These are phyloP conservation scores for Nyctanthes arbortristis DNA, from an alignment of 257 asterid species.

Conservation along the genomic window DNA sequence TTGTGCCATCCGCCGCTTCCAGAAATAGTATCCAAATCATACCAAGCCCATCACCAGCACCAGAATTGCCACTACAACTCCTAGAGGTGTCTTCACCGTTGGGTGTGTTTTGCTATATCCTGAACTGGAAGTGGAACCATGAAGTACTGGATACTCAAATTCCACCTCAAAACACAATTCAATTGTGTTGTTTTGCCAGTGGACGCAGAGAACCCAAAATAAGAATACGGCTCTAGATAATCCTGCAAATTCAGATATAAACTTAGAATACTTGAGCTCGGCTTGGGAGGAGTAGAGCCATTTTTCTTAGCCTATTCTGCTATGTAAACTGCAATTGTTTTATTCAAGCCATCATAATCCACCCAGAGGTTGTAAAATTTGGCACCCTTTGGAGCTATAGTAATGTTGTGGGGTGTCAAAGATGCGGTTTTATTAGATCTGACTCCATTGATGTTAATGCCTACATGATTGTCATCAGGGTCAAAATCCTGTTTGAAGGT, in stretches of 20 bases:
- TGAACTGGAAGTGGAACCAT: too few relatives aligned
- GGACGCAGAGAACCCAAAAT: conserved; percentile 83
- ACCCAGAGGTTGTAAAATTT: conserved; percentile 76
- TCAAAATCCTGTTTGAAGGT: conserved; percentile 72
- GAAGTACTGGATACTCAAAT: conserved; percentile 55
- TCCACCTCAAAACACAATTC: conserved; percentile 84
- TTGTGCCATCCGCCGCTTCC: conserved; percentile 28
- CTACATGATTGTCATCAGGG: conserved; percentile 78
- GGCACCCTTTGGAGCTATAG: conserved; percentile 45
- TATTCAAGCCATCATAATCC: conserved; percentile 55
- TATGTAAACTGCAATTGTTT: conserved; percentile 44
- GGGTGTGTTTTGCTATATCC: not conserved
- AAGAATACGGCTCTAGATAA: conserved; percentile 50
- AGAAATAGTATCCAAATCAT: conserved; percentile 33
- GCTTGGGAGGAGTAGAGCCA: conserved; percentile 57
- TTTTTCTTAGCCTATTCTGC: conserved; percentile 32
- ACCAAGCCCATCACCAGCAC: conserved; percentile 37
- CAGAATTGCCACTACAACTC: conserved; percentile 48
- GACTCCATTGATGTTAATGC: conserved; percentile 58
- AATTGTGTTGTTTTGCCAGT: conserved; percentile 59
- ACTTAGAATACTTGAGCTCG: conserved; percentile 34
- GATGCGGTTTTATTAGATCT: conserved; percentile 35
- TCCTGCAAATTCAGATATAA: conserved; percentile 37
- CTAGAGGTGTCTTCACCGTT: conserved; percentile 42
- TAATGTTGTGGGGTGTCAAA: conserved; percentile 41